Conservation (phyloP, 78 protist genomes). For the Pigoraptor vietnamica region DNA sequence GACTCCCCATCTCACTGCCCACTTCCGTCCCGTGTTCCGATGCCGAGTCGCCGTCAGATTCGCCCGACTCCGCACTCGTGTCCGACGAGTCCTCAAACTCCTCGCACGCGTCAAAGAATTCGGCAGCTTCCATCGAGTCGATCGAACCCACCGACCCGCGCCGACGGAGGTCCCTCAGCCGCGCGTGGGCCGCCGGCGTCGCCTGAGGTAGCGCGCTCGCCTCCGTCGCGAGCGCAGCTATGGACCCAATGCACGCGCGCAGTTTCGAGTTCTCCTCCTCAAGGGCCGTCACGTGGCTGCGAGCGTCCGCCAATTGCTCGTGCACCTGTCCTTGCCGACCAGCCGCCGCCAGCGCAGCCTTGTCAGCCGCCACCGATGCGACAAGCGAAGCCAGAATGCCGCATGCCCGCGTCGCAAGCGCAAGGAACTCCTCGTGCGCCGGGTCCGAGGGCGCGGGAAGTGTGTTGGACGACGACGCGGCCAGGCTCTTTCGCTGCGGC, state of each 20-base stretch:
- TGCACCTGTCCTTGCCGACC: neutral
- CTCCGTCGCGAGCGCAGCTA: neutral
- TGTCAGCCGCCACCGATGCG: neutral
- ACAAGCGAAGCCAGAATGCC: neutral
- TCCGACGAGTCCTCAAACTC: neutral
- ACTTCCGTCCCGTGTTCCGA: neutral
- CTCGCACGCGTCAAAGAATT: neutral
- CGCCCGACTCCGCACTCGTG: neutral
- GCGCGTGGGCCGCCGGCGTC: neutral
- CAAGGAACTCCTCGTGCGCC: neutral
- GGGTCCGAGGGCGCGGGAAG: neutral
- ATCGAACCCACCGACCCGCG: neutral
- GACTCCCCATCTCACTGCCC: neutral
- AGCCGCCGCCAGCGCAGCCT: neutral
- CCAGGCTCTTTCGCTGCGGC: neutral
- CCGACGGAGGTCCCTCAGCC: neutral
- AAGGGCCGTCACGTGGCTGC: neutral
- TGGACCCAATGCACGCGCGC: neutral
- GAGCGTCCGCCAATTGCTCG: neutral
- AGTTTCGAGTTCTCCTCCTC: neutral
- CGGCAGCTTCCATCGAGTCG: neutral
- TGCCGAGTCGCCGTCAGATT: neutral
- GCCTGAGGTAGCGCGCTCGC: too few species aligned
- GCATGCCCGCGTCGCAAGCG: neutral
- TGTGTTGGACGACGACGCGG: too few species aligned